Conservation (phyloP, 768 basidiomycete genomes). For the Suillus subaureus region DNA sequence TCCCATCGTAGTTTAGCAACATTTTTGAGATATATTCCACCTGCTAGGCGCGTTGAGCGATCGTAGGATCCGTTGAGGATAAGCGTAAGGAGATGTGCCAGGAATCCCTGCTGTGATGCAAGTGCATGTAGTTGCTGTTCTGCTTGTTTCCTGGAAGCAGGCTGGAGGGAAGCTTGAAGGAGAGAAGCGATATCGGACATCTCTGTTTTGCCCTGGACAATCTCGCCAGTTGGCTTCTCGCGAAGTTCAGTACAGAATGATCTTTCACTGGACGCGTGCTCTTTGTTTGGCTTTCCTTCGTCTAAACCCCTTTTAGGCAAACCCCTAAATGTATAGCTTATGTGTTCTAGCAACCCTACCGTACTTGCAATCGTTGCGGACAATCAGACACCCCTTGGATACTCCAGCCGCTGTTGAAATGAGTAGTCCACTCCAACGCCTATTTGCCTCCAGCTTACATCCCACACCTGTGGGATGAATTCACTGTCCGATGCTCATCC, state of each 20-base stretch:
- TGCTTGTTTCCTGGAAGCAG: conserved; percentile 73
- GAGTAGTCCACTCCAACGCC: too few species aligned
- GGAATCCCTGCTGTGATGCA: conserved; percentile 77
- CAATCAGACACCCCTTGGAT: too few species aligned
- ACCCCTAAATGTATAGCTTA: background rate
- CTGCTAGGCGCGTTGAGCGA: conserved; percentile 77
- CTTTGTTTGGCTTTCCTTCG: conserved; percentile 12
- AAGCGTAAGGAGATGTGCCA: conserved; percentile 75
- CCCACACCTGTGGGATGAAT: too few species aligned
- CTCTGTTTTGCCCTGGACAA: background rate
- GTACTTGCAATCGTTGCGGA: too few species aligned
- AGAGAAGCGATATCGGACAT: conserved; percentile 74
- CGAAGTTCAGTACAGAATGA: background rate
- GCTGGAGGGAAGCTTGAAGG: conserved; percentile 71
- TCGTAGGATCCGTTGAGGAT: conserved; percentile 68
- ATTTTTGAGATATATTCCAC: conserved; percentile 92
- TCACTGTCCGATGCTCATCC: too few species aligned
- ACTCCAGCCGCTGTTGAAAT: too few species aligned
- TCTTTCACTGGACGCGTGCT: conserved; percentile 12
- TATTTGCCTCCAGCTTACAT: too few species aligned
- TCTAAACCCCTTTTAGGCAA: background rate
- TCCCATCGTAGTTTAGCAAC: conserved; percentile 86
- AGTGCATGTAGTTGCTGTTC: conserved; percentile 73
- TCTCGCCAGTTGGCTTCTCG: background rate
- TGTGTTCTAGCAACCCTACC: too few species aligned